Evolutionary conservation across 495 filamentous ascomycete genomes (phyloP).

Genomic region (Polyplosphaeria fusca): DNA sequence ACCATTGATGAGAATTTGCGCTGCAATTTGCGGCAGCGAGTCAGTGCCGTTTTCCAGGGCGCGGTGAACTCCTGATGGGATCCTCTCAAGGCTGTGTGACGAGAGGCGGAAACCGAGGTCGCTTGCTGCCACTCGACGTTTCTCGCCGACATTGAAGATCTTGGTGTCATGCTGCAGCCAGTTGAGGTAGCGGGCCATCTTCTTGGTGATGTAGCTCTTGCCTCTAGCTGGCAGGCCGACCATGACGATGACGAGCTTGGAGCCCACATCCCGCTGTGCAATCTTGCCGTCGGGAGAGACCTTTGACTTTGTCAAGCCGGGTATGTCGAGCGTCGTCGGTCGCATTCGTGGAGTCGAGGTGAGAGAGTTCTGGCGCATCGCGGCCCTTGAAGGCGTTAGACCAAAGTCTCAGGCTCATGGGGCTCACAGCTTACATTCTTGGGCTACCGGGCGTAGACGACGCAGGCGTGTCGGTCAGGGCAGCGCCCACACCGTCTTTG

Average conservation of each 20-base stretch:
- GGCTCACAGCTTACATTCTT: constrained; percentile 55
- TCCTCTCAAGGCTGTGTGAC: constrained; percentile 14
- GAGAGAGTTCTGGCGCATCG: constrained; percentile 47
- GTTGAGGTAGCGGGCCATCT: constrained; percentile 88
- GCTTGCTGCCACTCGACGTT: constrained; percentile 75
- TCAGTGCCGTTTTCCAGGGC: not conserved
- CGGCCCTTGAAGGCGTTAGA: constrained; percentile 39
- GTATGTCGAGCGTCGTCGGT: constrained; percentile 48
- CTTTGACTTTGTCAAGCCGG: constrained; percentile 80
- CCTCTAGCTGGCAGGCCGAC: constrained; percentile 91
- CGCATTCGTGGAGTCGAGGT: constrained; percentile 53
- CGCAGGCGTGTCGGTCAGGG: constrained; percentile 65
- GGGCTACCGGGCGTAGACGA: constrained; percentile 69
- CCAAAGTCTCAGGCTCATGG: constrained; percentile 3
- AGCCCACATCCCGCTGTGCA: constrained; percentile 83
- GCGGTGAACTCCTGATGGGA: constrained; percentile 4
- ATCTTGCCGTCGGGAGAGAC: constrained; percentile 94
- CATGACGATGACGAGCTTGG: constrained; percentile 98
- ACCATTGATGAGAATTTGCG: constrained; percentile 42
- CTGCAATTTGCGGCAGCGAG: constrained; percentile 29
- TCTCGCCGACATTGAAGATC: constrained; percentile 97
- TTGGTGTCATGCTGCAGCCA: constrained; percentile 94
- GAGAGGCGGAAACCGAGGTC: constrained; percentile 31
- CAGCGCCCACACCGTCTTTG: constrained; percentile 53
- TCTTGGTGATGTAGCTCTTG: constrained; percentile 98